Conservation (phyloP, 805 yeast genomes). For the Sugiyamaella marilandica region DNA sequence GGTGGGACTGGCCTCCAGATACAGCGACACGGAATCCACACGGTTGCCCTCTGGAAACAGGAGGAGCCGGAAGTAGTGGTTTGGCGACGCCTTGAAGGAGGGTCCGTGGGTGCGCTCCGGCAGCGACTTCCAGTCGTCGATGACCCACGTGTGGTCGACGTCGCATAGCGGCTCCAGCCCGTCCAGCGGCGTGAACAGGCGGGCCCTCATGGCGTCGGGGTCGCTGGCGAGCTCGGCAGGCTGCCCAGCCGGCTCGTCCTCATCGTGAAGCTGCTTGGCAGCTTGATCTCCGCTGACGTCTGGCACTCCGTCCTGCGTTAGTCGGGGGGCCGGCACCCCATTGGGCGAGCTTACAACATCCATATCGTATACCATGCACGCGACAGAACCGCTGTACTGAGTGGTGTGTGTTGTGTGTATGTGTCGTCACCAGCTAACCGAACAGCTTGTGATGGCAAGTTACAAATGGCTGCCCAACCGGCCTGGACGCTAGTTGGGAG, state of each 20-base stretch:
- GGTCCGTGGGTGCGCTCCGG: conserved; percentile 32
- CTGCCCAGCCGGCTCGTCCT: background rate
- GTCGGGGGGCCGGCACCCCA: background rate
- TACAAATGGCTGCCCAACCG: background rate
- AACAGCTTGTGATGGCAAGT: conserved; percentile 1
- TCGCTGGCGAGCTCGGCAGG: conserved; percentile 11
- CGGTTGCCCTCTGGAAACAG: conserved; percentile 75
- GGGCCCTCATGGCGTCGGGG: conserved; percentile 13
- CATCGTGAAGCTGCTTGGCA: background rate
- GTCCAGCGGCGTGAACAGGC: conserved; percentile 4
- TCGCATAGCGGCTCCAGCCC: conserved; percentile 13
- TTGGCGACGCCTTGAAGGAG: conserved; percentile 26
- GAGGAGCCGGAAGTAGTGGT: conserved; percentile 46
- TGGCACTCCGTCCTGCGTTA: conserved; percentile 3
- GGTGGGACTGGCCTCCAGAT: conserved; percentile 62
- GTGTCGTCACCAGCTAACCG: background rate
- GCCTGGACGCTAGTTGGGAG: background rate
- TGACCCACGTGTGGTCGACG: conserved; percentile 31
- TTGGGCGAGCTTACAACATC: conserved; percentile 11
- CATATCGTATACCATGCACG: conserved; percentile 4
- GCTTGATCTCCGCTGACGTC: background rate
- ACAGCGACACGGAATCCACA: conserved; percentile 59
- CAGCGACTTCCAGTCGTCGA: conserved; percentile 36
- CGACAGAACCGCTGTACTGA: background rate
- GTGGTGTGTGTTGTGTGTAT: background rate